Conservation (phyloP, 2,329 filamentous ascomycete genomes). For the Gnomoniopsis smithogilvyi region DNA sequence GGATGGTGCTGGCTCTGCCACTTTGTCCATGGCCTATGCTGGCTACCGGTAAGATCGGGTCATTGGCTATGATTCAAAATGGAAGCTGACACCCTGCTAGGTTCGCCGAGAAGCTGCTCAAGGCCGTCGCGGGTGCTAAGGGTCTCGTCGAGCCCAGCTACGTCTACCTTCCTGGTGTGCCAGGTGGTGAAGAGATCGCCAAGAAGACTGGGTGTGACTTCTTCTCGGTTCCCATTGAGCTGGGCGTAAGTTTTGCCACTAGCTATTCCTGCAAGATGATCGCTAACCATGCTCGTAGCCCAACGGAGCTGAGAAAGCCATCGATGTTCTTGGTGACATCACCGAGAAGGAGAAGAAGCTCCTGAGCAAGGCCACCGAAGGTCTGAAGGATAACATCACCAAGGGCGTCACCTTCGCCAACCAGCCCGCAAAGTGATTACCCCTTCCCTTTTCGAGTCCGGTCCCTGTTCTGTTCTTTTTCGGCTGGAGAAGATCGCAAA, state of each 20-base stretch:
- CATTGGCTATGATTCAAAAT: neutral
- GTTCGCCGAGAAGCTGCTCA: constrained; percentile 92
- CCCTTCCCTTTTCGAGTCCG: constrained; percentile 24
- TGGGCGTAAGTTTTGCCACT: constrained; percentile 69
- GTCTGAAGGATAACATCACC: constrained; percentile 86
- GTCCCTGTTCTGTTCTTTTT: constrained; percentile 19
- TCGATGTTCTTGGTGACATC: constrained; percentile 72
- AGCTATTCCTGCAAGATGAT: neutral
- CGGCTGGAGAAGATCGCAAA: constrained; percentile 8
- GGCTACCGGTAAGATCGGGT: constrained; percentile 70
- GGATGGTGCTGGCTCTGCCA: constrained; percentile 78
- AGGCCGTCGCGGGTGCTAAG: constrained; percentile 83
- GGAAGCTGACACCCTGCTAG: constrained; percentile 39
- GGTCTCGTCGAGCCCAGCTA: constrained; percentile 93
- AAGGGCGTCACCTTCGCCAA: constrained; percentile 91
- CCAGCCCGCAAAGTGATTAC: constrained; percentile 78
- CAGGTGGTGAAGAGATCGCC: constrained; percentile 80
- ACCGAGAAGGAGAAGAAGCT: constrained; percentile 88
- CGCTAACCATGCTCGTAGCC: constrained; percentile 46
- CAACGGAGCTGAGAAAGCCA: constrained; percentile 80
- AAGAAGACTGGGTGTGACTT: constrained; percentile 85
- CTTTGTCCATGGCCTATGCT: constrained; percentile 85
- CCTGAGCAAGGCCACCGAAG: constrained; percentile 70
- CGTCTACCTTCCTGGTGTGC: constrained; percentile 88
- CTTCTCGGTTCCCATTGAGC: constrained; percentile 94